phyloP scores from a whole-genome alignment of 495 filamentous ascomycete genomes.

The Talaromyces nanjingensis region DNA sequence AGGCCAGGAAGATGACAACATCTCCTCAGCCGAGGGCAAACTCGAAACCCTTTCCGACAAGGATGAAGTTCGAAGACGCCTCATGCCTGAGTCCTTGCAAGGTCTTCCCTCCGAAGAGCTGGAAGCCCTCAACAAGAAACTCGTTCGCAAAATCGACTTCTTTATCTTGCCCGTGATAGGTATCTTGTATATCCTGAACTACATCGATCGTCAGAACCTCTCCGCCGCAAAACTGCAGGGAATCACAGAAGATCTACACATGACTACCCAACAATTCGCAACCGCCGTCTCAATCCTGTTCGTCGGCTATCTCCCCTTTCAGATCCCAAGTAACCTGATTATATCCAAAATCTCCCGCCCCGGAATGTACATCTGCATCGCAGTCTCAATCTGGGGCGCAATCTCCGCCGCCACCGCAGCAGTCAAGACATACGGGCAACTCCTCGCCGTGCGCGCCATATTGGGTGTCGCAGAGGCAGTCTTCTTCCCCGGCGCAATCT shows the following conservation, averaged over 20 bases:
- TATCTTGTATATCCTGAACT: slow-evolving; percentile 34
- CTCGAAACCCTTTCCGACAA: slow-evolving; percentile 19
- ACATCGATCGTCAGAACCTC: slow-evolving; percentile 29
- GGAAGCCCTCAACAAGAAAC: slow-evolving; percentile 20
- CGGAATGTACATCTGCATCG: slow-evolving; percentile 54
- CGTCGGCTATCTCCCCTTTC: slow-evolving; percentile 55
- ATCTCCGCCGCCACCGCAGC: slow-evolving; percentile 58
- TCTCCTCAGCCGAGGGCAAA: slow-evolving; percentile 27
- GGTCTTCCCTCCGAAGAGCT: slow-evolving; percentile 22
- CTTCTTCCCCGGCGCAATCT: slow-evolving; percentile 53
- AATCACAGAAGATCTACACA: slow-evolving; percentile 11
- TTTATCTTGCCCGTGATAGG: slow-evolving; percentile 28
- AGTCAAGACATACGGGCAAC: slow-evolving; percentile 50
- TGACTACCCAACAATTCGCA: slow-evolving; percentile 23
- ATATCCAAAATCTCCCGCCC: slow-evolving; percentile 46
- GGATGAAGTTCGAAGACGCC: slow-evolving; percentile 10
- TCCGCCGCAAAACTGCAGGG: slow-evolving; percentile 6
- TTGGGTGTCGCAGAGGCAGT: slow-evolving; percentile 58
- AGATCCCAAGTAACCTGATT: slow-evolving; percentile 38
- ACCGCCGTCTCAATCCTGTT: slow-evolving; percentile 40
- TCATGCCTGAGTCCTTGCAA: slow-evolving; percentile 26
- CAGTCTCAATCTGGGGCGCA: slow-evolving; percentile 68
- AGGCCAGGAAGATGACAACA: slow-evolving; percentile 16
- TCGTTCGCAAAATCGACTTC: slow-evolving; percentile 37
- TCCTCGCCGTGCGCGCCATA: slow-evolving; percentile 63